Evolutionary conservation across 108 stramenopile species (phyloP), one percentile per base, ranked within the genome.

Genomic region (Cyclotella atomus): DNA sequence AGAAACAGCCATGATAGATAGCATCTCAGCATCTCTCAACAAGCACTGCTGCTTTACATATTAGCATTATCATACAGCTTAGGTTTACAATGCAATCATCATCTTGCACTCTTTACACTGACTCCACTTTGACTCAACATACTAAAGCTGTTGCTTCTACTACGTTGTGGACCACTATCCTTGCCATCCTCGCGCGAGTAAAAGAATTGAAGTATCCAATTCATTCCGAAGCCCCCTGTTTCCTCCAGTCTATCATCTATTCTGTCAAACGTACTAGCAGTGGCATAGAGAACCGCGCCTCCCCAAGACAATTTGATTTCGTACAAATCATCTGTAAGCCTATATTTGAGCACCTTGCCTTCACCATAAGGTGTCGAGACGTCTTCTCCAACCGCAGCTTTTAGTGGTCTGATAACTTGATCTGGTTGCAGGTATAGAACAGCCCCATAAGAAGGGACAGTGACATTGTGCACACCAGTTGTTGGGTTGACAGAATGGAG

Each of bases 381-480:
- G 36, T 91, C 89, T 60, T 94, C 92, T 24, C 90, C 90, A n/a
- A 92, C 91, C 0, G 91, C 91, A 29, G 91, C 93, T 73, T 94
- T 96, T 59, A 96, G 44, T 34, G 87, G 88, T n/a, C 84, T 59
- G 0, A 89, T 56, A n/a, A 96, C 84, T 46, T 82, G 77, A 55
- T 93, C 84, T 9, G 95, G 92, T 61, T 96, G 92, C 67, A 96
- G 70, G 66, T 96, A 96, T 71, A 91, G 89, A 73, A 92, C 85
- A 27, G 70, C 83, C 9, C 88, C 86, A 53, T 76, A 85, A 12
- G 89, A 85, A 12, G 82, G 84, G 23, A 90, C 76, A n/a, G 87
- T 84, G n/a, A 96, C 91, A 49, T 90, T 82, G 68, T 96, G 96
- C n/a, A 96, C 89, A 43, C 93, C 87, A 28, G 92, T 96, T 32